Conservation (phyloP, 1,284 basidiomycete genomes). For the Malassezia equina region DNA sequence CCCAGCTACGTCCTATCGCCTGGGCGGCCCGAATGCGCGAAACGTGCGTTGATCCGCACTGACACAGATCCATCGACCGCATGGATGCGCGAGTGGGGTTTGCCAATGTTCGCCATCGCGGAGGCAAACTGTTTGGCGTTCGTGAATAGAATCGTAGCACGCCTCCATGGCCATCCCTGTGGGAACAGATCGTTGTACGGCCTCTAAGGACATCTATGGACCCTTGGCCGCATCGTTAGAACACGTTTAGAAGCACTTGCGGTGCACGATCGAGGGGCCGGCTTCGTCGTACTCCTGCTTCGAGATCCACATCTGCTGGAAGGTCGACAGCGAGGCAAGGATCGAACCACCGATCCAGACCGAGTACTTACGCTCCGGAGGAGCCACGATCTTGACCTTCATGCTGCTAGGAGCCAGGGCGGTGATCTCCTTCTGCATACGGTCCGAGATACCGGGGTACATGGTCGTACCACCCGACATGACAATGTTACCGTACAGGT, state of each 20-base stretch:
- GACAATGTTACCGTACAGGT: slow-evolving; percentile 86
- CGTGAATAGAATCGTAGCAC: background rate
- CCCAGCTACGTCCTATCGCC: slow-evolving; percentile 9
- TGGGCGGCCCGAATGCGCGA: slow-evolving; percentile 16
- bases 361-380: slow-evolving; percentile 52
- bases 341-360: slow-evolving; percentile 99
- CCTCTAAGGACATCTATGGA: background rate
- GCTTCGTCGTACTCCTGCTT: slow-evolving; percentile 58
- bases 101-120: slow-evolving; percentile 18
- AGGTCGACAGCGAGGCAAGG: slow-evolving; percentile 84
- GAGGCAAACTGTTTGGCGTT: slow-evolving; percentile 9
- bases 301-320: slow-evolving; percentile 84
- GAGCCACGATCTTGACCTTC: slow-evolving; percentile 61
- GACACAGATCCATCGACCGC: slow-evolving; percentile 10
- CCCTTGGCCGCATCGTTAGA: background rate
- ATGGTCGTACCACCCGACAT: slow-evolving; percentile 92
- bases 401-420: slow-evolving; percentile 66
- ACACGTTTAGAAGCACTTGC: slow-evolving; percentile 44
- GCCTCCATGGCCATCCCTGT: no score
- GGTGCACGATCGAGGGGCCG: slow-evolving; percentile 44
- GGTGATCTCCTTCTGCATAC: slow-evolving; percentile 96
- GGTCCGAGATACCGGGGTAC: slow-evolving; percentile 92
- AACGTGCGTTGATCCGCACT: slow-evolving; percentile 9
- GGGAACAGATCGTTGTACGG: background rate
- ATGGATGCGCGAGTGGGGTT: slow-evolving; percentile 14